These are phyloP conservation scores for Corymbia citriodora DNA, from an alignment of 441 rosid species.

Conservation along the genomic window DNA sequence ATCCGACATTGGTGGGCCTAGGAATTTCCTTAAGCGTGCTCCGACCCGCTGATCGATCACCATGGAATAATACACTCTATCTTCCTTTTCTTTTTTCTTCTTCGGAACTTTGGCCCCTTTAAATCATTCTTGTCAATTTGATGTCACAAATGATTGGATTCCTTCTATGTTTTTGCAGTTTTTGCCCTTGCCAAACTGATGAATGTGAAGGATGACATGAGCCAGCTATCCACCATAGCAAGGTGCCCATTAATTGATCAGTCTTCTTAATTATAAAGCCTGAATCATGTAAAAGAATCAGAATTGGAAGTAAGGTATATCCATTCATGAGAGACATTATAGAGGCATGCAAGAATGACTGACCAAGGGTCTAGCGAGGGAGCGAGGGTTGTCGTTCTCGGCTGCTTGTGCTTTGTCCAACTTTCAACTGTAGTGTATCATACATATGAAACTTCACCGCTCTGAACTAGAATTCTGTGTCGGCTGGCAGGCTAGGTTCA, in stretches of 20 bases:
- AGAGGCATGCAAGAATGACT: neutral
- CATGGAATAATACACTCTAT: neutral
- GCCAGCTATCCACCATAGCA: neutral
- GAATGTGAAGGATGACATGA: neutral
- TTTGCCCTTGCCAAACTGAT: neutral
- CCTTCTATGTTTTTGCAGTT: neutral
- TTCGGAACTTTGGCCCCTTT: neutral
- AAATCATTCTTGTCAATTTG: neutral
- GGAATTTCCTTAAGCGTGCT: slow-evolving; percentile 16
- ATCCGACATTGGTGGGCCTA: slow-evolving; percentile 23
- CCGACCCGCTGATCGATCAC: neutral
- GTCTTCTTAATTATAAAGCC: neutral
- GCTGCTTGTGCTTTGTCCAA: neutral
- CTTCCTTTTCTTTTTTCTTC: neutral
- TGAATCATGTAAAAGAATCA: neutral
- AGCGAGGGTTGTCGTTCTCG: neutral
- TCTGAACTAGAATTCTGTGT: neutral
- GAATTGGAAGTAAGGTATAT: neutral
- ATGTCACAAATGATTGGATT: neutral
- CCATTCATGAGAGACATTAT: neutral
- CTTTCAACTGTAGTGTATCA: neutral
- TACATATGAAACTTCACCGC: neutral
- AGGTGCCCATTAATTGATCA: neutral
- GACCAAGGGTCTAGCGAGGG: neutral
- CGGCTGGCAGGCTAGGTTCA: slow-evolving; percentile 79